Evolutionary conservation across 139 green algal genomes (phyloP).

Genomic region (Haematococcus sp.): DNA sequence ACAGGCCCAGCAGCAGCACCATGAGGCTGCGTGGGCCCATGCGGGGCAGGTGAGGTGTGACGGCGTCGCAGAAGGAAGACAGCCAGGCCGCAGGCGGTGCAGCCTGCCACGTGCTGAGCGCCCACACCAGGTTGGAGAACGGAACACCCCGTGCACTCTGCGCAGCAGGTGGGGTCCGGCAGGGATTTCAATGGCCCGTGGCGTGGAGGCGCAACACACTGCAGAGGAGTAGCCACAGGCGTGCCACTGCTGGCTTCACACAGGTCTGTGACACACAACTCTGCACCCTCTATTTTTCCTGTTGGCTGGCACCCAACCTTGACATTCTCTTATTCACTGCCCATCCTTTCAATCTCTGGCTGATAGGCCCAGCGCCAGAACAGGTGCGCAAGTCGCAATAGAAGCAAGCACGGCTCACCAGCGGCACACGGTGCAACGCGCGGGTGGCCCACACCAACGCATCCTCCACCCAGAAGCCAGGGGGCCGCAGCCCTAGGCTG

Average conservation of each 20-base stretch:
- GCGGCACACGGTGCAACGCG: neutral
- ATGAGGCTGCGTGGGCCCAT: constrained; percentile 3
- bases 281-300: too few species aligned
- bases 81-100: neutral
- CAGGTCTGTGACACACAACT: too few species aligned
- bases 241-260: too few species aligned
- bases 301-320: too few species aligned
- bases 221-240: too few species aligned
- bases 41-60: neutral
- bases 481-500: neutral
- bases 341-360: too few species aligned
- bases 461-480: constrained; percentile 8
- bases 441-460: neutral
- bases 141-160: constrained; percentile 2
- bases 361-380: neutral
- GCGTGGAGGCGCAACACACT: too few species aligned
- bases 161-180: too few species aligned
- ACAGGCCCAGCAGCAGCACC: neutral
- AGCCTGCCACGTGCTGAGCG: constrained; percentile 7
- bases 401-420: neutral
- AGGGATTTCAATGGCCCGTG: too few species aligned
- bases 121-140: constrained; percentile 10
- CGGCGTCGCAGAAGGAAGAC: neutral
- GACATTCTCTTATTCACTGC: too few species aligned
- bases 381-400: neutral